phyloP scores from a whole-genome alignment of 2,329 filamentous ascomycete genomes.

The Biscogniauxia sp. region DNA sequence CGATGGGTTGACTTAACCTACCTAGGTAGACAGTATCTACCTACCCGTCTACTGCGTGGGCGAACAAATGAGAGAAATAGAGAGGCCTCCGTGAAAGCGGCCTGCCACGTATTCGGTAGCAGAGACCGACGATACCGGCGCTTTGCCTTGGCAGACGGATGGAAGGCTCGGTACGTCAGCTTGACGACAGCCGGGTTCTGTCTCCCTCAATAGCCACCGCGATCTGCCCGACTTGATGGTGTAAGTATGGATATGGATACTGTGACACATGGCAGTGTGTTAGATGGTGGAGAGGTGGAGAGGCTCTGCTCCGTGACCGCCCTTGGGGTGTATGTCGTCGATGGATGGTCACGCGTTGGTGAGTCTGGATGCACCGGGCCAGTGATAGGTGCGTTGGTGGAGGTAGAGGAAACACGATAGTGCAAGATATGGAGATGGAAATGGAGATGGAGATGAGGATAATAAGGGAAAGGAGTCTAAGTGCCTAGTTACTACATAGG shows the following conservation, averaged over 20 bases:
- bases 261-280: not conserved
- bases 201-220: not conserved
- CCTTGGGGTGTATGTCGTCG: not conserved
- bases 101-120: not conserved
- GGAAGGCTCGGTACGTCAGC: not conserved
- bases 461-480: too few relatives aligned
- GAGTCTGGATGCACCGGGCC: not conserved
- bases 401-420: not conserved
- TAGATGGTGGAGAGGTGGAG: not conserved
- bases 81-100: not conserved
- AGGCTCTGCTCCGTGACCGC: not conserved
- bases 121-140: not conserved
- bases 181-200: not conserved
- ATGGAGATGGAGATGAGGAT: not conserved
- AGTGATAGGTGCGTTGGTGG: not conserved
- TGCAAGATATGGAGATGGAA: not conserved
- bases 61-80: not conserved
- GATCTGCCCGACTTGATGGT: not conserved
- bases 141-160: not conserved
- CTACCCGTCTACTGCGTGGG: not conserved
- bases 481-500: too few relatives aligned
- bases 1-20: not conserved
- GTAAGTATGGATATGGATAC: not conserved
- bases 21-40: too few relatives aligned
- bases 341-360: not conserved